A percentile compares a stretch with the other conserved stretches of the same genome.
Evolutionary conservation across 345 rosid species (phyloP).

Genomic region (Syzygium aqueum): DNA sequence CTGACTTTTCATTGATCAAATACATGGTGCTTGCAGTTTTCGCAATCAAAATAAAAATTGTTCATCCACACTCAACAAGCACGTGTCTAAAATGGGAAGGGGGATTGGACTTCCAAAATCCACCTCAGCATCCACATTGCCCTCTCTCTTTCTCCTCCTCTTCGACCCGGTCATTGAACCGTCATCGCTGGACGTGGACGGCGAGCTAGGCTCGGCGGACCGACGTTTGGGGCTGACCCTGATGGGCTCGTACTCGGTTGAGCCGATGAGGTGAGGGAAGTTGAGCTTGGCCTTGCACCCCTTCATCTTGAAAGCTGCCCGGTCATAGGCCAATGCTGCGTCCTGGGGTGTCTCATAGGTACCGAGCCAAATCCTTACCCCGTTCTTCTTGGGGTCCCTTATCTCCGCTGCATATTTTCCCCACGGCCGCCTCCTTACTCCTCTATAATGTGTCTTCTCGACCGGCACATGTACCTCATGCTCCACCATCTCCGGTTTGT

Average conservation of each 20-base stretch:
- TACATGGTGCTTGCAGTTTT: background rate
- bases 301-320: slow-evolving; percentile 33
- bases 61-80: background rate
- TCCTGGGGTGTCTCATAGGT: slow-evolving; percentile 41
- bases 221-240: slow-evolving; percentile 27
- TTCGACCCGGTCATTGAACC: background rate
- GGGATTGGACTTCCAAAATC: background rate
- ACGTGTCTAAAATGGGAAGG: background rate
- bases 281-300: slow-evolving; percentile 36
- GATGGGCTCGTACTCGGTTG: slow-evolving; percentile 19
- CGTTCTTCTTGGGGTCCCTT: slow-evolving; percentile 38
- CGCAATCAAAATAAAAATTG: background rate
- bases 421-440: slow-evolving; percentile 48
- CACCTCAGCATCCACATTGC: background rate
- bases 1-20: background rate
- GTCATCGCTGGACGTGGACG: background rate
- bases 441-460: slow-evolving; percentile 19
- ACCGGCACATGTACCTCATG: background rate
- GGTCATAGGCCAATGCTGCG: slow-evolving; percentile 38
- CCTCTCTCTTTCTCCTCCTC: slow-evolving; percentile 1
- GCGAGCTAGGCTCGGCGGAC: slow-evolving; percentile 13
- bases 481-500: background rate
- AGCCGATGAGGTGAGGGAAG: slow-evolving; percentile 29
- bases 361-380: slow-evolving; percentile 42
- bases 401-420: slow-evolving; percentile 40